Evolutionary conservation across 495 filamentous ascomycete genomes (phyloP).

Genomic region (Pyrenopolyporus hunteri): DNA sequence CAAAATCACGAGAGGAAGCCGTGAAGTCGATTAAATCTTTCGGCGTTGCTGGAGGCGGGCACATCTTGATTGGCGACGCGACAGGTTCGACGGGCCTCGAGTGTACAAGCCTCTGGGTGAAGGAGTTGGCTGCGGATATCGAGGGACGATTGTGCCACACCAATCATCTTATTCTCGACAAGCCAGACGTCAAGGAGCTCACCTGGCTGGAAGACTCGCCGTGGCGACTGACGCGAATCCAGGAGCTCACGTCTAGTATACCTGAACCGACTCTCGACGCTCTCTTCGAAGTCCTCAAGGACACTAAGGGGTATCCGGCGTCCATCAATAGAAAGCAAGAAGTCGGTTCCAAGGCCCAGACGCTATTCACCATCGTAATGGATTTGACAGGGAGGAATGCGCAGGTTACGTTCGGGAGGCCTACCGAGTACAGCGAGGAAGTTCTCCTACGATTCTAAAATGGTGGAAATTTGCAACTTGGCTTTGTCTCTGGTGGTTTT

Average conservation of each 20-base stretch:
- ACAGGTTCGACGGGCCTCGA: conserved; percentile 62
- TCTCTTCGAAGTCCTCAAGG: conserved; percentile 32
- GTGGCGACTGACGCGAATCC: conserved; percentile 54
- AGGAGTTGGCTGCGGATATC: conserved; percentile 54
- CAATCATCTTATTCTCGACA: conserved; percentile 62
- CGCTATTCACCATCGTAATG: conserved; percentile 58
- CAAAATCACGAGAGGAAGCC: conserved; percentile 56
- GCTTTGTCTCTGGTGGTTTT: too few relatives aligned
- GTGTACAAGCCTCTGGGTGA: conserved; percentile 60
- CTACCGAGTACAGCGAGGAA: conserved; percentile 40
- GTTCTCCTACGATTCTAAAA: conserved; percentile 24
- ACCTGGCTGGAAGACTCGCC: conserved; percentile 62
- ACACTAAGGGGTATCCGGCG: conserved; percentile 33
- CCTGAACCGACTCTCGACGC: conserved; percentile 16
- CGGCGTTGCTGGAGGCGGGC: conserved; percentile 66
- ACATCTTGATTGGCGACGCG: conserved; percentile 66
- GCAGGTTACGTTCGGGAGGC: conserved; percentile 50
- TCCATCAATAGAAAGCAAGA: conserved; percentile 39
- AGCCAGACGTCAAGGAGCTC: conserved; percentile 52
- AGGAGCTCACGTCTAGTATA: conserved; percentile 48
- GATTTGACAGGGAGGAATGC: conserved; percentile 48
- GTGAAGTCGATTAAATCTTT: conserved; percentile 54
- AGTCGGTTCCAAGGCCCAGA: conserved; percentile 35
- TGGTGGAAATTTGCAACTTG: background rate
- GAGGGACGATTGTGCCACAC: conserved; percentile 62